Base-by-base conservation (phyloP, 306 rosid genomes). In the Nissolia schottii region DNA sequence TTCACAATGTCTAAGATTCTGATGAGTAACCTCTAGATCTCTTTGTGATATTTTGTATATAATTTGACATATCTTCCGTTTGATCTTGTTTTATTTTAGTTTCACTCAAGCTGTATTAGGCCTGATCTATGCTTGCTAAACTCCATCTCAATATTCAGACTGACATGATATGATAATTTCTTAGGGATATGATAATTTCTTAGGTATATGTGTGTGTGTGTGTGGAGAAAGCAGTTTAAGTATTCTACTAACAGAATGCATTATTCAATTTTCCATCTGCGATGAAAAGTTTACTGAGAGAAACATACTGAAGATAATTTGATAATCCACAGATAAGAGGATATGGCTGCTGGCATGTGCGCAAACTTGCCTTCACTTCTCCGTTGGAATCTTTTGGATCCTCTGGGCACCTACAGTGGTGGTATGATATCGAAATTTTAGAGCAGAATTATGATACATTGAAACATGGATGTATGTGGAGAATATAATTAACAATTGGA, bases 321-420 rank as follows among this genome's bases (percentile, higher is more conserved):
- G 71, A 25, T 80, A 46, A 74, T 77, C 83, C 68, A 64, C 97
- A 94, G 99, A 94, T 91, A 91, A 88, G 90, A 94, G 96, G 85
- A 76, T 94, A 73, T 94, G 90, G 96, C 80, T 94, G 74, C 82
- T 94, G 85, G 90, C 82, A 43, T 89, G 90, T 90, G 97, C 96
- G 80, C 97, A 94, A 76, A 84, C 95, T 80, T 89, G 91, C 82
- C 86, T 94, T 80, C 85, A 91, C 82, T 88, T 91, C 87, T 91
- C 99, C 61, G 64, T 84, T 56, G 85, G 90, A 35, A 73, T 88
- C 48, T 86, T 91, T 71, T 94, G 99, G 99, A 82, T 91, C 69
- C 89, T 94, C 16, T 94, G 96, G 99, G 96, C 97, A 20, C 97
- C 99, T 60, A 89, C 93, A n/a, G 78, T 94, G 62, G 99, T 94